Percentiles rank a stretch among this genome's conserved stretches.
phyloP scores from a whole-genome alignment of 257 asterid species.

The Perilla frutescens region DNA sequence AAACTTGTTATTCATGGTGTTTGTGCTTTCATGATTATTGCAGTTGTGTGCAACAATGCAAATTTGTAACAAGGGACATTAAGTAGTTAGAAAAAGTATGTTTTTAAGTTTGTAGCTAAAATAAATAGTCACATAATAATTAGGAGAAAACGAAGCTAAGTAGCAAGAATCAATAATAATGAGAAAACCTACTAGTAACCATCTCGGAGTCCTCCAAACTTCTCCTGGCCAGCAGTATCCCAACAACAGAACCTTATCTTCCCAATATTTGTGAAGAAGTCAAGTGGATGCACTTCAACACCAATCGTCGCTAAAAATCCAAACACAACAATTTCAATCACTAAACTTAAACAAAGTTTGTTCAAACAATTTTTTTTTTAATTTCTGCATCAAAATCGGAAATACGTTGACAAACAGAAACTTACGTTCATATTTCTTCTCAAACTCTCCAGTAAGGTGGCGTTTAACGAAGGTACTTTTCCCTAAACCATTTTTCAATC shows the following conservation, averaged over 20 bases:
- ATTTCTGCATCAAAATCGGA: background rate
- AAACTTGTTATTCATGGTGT: no score
- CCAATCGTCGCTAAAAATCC: constrained; percentile 65
- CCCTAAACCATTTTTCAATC: constrained; percentile 44
- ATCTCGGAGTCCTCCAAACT: constrained; percentile 78
- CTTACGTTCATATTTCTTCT: constrained; percentile 80
- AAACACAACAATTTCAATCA: background rate
- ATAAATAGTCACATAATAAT: background rate
- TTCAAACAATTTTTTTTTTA: no score
- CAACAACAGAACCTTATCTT: constrained; percentile 73
- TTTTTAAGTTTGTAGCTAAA: no score
- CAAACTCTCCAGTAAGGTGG: constrained; percentile 85
- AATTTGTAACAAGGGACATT: no score
- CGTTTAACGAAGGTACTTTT: constrained; percentile 83
- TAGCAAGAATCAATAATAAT: background rate
- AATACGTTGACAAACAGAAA: background rate
- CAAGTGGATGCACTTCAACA: constrained; percentile 79
- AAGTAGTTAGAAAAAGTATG: no score
- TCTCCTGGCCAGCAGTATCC: constrained; percentile 84
- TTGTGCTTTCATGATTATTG: no score
- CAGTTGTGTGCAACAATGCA: no score
- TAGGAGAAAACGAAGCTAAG: background rate
- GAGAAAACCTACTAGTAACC: constrained; percentile 68
- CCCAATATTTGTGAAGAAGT: constrained; percentile 78
- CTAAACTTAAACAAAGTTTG: background rate